phyloP scores from a whole-genome alignment of 1,284 basidiomycete genomes.

The Xerocomus minutiporus region DNA sequence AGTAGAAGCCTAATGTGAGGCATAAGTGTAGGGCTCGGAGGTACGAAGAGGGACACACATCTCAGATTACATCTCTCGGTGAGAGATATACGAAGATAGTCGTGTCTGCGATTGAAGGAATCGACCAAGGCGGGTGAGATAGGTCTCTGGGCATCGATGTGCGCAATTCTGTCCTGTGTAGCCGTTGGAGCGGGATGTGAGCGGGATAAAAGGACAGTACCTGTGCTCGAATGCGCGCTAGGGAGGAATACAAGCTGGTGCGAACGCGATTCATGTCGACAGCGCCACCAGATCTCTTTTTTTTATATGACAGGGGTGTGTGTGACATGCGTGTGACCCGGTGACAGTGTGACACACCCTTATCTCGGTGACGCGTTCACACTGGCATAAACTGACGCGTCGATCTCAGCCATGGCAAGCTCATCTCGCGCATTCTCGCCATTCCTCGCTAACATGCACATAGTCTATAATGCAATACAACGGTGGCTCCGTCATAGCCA shows the following conservation, averaged over 20 bases:
- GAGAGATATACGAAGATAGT: constrained; percentile 81
- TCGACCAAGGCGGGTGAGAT: constrained; percentile 60
- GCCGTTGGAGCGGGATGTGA: not conserved
- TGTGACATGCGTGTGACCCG: not conserved
- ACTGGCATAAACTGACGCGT: constrained; percentile 22
- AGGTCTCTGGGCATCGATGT: constrained; percentile 45
- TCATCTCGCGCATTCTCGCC: not conserved
- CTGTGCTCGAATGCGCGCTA: constrained; percentile 8
- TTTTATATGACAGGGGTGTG: constrained; percentile 9
- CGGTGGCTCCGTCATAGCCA: constrained; percentile 97
- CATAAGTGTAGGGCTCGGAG: not conserved
- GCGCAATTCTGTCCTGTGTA: constrained; percentile 42
- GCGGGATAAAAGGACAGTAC: constrained; percentile 1
- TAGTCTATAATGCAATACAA: constrained; percentile 86
- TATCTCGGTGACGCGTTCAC: constrained; percentile 16
- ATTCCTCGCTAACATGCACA: constrained; percentile 7
- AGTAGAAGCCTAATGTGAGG: constrained; percentile 67
- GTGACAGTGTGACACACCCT: not conserved
- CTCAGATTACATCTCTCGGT: constrained; percentile 86
- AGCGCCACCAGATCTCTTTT: not conserved
- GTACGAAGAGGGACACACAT: constrained; percentile 45
- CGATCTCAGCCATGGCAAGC: constrained; percentile 27
- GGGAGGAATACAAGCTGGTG: not conserved
- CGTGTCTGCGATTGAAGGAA: constrained; percentile 64
- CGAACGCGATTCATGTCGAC: constrained; percentile 16